Base-by-base conservation (phyloP, 805 yeast genomes). In the Wickerhamiella galacta region DNA sequence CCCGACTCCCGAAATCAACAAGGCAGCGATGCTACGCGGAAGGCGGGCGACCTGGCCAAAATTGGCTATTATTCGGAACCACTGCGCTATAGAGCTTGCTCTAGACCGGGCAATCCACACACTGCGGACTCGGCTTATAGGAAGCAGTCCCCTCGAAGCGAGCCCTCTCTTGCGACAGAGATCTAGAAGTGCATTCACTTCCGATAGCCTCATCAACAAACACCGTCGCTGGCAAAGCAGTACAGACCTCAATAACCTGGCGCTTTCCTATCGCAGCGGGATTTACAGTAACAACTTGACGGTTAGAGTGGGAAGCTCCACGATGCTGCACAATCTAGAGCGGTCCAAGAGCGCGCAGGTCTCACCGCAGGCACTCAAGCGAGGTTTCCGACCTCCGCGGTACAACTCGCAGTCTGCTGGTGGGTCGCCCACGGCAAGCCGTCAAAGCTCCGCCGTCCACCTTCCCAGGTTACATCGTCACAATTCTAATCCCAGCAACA, bases 1-100 rank as follows among this genome's bases (percentile, higher is more conserved):
- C 48, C 99, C 99, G 2, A 68, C 85, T 0, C 73, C 78, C 0
- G 79, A 71, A 33, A 81, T 78, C 45, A 52, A 85, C 28, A 52
- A 73, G 29, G 76, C 75, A 36, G 69, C 79, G 37, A 67, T 76
- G 2, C 63, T 72, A 25, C 65, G 92, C 40, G 98, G 96, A 1
- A 90, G 93, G 1, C 60, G 80, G 36, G 87, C 95, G 0, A 75
- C 95, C 0, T 87, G 96, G 95, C 93, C 95, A 0, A 80, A 81
- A 47, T 54, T 90, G 4, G 70, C 93, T 2, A 64, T 85, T 28
- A 81, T 87, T 30, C 67, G 75, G 43, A 87, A 90, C 51, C 94
- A 82, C 48, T 83, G 95, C 54, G 74, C 90, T 0, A 70, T 83
- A 20, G 98, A 87, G 48, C 75, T 87, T 52, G 77, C 83, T 0